These are phyloP conservation scores for Seiridium unicorne DNA, from an alignment of 2,329 filamentous ascomycete genomes.

Conservation along the genomic window DNA sequence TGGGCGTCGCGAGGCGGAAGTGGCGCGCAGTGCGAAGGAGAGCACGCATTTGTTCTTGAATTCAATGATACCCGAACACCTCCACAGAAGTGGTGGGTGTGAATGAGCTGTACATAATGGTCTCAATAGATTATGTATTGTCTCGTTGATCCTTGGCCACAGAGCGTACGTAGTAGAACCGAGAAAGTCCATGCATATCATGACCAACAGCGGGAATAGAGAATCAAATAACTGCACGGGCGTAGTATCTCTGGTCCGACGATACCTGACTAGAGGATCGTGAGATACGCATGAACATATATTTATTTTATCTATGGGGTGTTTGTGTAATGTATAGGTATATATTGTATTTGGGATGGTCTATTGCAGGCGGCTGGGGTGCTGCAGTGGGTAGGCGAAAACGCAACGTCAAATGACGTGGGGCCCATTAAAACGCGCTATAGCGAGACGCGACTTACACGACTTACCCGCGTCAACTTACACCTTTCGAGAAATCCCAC, in stretches of 20 bases:
- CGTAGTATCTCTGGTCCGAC: no score
- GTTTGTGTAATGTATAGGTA: neutral
- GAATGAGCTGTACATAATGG: neutral
- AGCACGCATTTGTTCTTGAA: slow-evolving; percentile 5
- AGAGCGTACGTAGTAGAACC: neutral
- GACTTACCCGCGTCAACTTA: slow-evolving; percentile 4
- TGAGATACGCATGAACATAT: neutral
- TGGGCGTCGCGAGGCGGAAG: neutral
- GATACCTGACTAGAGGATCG: no score
- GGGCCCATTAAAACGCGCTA: slow-evolving; percentile 10
- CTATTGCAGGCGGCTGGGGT: no score
- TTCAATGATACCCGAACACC: slow-evolving; percentile 11
- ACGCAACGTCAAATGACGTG: neutral
- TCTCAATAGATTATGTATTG: no score
- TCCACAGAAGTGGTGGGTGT: neutral
- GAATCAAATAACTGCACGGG: no score
- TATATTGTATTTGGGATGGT: neutral
- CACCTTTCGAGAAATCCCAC: slow-evolving; percentile 8
- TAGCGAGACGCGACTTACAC: slow-evolving; percentile 10
- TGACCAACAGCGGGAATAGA: neutral
- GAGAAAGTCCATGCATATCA: neutral
- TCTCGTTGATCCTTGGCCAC: no score
- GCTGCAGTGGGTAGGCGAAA: no score
- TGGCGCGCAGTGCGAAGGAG: neutral
- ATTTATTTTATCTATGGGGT: no score